Conservation (phyloP, 2,329 filamentous ascomycete genomes). For the Colletotrichum musicola region DNA sequence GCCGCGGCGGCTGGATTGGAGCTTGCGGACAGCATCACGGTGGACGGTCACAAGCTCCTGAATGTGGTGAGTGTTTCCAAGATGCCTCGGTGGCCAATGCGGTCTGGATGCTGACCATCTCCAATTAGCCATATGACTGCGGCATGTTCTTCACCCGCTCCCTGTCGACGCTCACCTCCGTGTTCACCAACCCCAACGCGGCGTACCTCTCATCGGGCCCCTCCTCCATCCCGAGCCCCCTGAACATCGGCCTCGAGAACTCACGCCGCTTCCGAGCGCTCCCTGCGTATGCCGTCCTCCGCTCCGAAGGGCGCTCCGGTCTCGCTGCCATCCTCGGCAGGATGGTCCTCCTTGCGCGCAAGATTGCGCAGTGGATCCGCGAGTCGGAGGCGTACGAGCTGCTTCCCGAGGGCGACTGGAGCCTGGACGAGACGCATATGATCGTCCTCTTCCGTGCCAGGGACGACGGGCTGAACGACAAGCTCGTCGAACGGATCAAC, state of each 20-base stretch:
- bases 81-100: not conserved
- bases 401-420: slow-evolving; percentile 64
- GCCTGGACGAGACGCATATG: slow-evolving; percentile 68
- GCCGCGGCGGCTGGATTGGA: slow-evolving; percentile 74
- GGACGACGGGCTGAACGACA: slow-evolving; percentile 71
- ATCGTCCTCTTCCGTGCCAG: slow-evolving; percentile 80
- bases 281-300: slow-evolving; percentile 86
- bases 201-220: slow-evolving; percentile 74
- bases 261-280: slow-evolving; percentile 90
- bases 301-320: slow-evolving; percentile 79
- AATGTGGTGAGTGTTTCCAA: slow-evolving; percentile 74
- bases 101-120: not conserved
- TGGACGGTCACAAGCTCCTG: slow-evolving; percentile 91
- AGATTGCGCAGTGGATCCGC: slow-evolving; percentile 73
- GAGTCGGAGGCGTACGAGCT: slow-evolving; percentile 74
- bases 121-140: slow-evolving; percentile 81
- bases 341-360: slow-evolving; percentile 79
- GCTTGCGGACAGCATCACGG: slow-evolving; percentile 87
- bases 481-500: slow-evolving; percentile 81
- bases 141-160: slow-evolving; percentile 88
- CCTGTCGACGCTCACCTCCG: slow-evolving; percentile 66
- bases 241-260: slow-evolving; percentile 92
- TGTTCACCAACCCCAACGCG: slow-evolving; percentile 88
- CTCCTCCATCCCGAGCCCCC: slow-evolving; percentile 76
- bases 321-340: slow-evolving; percentile 77